phyloP scores from a whole-genome alignment of 352 stramenopile genomes.

The Phytophthora macrochlamydospora region DNA sequence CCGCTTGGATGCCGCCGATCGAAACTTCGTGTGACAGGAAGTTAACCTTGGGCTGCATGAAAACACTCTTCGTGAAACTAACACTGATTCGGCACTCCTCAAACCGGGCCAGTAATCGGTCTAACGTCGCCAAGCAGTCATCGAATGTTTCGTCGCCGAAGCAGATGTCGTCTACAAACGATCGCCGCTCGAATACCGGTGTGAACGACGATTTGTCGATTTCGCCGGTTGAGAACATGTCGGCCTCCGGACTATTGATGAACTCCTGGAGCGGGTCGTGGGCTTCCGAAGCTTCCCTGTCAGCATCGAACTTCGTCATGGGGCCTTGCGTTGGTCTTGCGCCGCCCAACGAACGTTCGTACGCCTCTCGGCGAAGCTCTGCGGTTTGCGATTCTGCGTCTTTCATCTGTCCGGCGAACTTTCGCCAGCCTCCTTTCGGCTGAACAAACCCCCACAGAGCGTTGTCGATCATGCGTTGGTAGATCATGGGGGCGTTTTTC shows the following conservation, averaged over 20 bases:
- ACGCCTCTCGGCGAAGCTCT: not conserved
- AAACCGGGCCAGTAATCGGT: not conserved
- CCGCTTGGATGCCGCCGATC: not conserved
- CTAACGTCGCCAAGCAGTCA: not conserved
- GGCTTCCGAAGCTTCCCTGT: not conserved
- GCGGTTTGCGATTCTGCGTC: not conserved
- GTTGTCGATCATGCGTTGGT: not conserved
- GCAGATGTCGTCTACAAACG: slow-evolving; percentile 5
- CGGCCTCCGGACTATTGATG: not conserved
- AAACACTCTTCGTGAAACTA: not conserved
- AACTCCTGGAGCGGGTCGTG: not conserved
- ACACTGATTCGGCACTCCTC: not conserved
- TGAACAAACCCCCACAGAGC: not conserved
- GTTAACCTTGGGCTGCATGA: not conserved
- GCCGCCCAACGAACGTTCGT: too few species aligned
- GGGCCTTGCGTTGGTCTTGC: too few species aligned
- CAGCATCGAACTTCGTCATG: not conserved
- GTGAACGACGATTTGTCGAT: not conserved
- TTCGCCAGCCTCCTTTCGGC: not conserved
- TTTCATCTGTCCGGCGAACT: not conserved
- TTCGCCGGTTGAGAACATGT: not conserved
- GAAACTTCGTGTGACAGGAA: not conserved
- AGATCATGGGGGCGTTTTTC: not conserved
- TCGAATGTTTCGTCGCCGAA: not conserved
- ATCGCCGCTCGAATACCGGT: not conserved